Percentiles rank a stretch among this genome's conserved stretches.
phyloP scores from a whole-genome alignment of 2,329 filamentous ascomycete genomes.

The Delphinella strobiligena region DNA sequence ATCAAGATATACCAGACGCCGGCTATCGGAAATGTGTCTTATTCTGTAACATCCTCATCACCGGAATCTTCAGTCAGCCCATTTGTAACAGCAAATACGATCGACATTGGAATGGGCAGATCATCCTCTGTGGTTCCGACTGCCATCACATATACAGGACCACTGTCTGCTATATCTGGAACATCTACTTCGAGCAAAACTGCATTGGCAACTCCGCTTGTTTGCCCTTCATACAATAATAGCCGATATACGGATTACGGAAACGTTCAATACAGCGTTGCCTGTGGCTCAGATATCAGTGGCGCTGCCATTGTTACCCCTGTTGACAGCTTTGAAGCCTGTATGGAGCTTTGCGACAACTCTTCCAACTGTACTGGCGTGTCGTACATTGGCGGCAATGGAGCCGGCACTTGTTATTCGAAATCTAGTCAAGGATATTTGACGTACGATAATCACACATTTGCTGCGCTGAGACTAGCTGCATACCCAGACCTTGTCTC shows the following conservation, averaged over 20 bases:
- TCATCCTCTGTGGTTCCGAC: slow-evolving; percentile 12
- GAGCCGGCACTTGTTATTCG: slow-evolving; percentile 13
- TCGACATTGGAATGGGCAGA: slow-evolving; percentile 17
- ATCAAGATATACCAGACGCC: slow-evolving; percentile 28
- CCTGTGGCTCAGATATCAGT: slow-evolving; percentile 9
- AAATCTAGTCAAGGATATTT: slow-evolving; percentile 7
- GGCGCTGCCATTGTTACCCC: slow-evolving; percentile 2
- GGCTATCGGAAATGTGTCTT: slow-evolving; percentile 6
- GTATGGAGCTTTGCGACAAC: slow-evolving; percentile 12
- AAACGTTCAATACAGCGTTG: slow-evolving; percentile 7
- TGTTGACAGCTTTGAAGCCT: slow-evolving; percentile 12
- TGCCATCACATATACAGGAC: slow-evolving; percentile 16
- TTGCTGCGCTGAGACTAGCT: slow-evolving; percentile 6
- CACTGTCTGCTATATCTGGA: slow-evolving; percentile 13
- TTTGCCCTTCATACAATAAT: slow-evolving; percentile 11
- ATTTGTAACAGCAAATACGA: slow-evolving; percentile 10
- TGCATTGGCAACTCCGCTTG: slow-evolving; percentile 7
- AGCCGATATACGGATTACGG: slow-evolving; percentile 10
- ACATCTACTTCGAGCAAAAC: slow-evolving; percentile 7
- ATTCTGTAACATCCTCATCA: slow-evolving; percentile 2
- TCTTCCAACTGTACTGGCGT: slow-evolving; percentile 10
- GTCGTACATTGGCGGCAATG: slow-evolving; percentile 12
- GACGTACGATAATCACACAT: slow-evolving; percentile 10
- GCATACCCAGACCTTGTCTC: not conserved
- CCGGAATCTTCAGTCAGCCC: slow-evolving; percentile 6